Evolutionary conservation across 2,329 filamentous ascomycete genomes (phyloP).

Genomic region (Alternaria rosae): DNA sequence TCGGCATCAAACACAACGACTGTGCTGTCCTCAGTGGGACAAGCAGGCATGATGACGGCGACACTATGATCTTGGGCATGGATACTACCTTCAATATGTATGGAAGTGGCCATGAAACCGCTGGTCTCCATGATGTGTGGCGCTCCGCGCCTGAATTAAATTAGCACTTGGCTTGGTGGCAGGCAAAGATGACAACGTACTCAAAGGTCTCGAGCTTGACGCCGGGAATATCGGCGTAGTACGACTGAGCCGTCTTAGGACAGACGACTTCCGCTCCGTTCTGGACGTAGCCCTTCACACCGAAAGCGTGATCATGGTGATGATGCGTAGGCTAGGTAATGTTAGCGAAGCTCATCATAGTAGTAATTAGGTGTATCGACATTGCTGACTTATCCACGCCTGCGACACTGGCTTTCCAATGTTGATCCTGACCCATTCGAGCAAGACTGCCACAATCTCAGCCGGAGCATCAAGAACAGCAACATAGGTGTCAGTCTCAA

Average conservation of each 20-base stretch:
- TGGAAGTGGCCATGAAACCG: background rate
- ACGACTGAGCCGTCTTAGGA: background rate
- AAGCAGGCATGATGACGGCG: background rate
- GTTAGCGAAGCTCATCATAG: background rate
- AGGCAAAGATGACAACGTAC: background rate
- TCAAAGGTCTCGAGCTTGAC: background rate
- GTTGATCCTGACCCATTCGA: background rate
- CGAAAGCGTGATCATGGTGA: constrained; percentile 2
- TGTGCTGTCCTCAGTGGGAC: background rate
- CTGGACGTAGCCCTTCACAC: background rate
- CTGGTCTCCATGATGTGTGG: background rate
- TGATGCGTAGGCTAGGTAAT: background rate
- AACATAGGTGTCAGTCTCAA: constrained; percentile 1
- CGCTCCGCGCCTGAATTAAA: background rate
- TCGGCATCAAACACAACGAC: background rate
- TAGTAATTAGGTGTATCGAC: background rate
- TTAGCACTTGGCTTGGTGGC: background rate
- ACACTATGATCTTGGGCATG: background rate
- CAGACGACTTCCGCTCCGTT: background rate
- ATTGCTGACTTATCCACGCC: constrained; percentile 1
- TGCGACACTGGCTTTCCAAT: constrained; percentile 2
- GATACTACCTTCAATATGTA: background rate
- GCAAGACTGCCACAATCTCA: background rate
- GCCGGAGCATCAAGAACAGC: constrained; percentile 1
- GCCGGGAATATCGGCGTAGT: background rate